Evolutionary conservation across 2,329 filamentous ascomycete species (phyloP), one percentile per base, ranked within the genome.

Genomic region (Coleophoma cylindrospora): DNA sequence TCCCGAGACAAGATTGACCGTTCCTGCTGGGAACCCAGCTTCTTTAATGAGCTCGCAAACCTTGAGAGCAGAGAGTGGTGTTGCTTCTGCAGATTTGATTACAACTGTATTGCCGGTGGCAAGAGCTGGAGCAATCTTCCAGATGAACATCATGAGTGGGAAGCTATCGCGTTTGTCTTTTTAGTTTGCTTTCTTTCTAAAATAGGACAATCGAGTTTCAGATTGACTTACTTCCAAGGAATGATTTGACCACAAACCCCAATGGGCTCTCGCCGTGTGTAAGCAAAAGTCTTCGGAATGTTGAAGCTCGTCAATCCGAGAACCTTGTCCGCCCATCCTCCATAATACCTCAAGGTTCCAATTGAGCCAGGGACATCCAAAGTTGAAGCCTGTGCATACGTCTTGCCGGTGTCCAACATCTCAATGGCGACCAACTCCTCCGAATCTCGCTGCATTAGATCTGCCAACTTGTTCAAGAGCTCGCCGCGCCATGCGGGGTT

Each of bases 231-330:
- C 37, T 40, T 40, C 37, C 37, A 40, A 8, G 37, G 37, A 4
- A 40, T 87, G 55, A 90, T 89, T 66, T 74, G 74, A 12, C 77
- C 86, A 56, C 85, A 86, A 0, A 91, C 87, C 12, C 48, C 48
- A 17, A 52, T 36, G 10, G 49, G 46, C 37, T 41, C 22, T 14
- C 44, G 34, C 4, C 13, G 14, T 17, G 49, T 43, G 37, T 49
- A 45, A 2, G 34, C 49, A 13, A 51, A 44, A n/a, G n/a, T 50
- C 15, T 44, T 11, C n/a, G 13, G 38, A 14, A 15, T 45, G 10
- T 38, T 52, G 14, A n/a, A n/a, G 12, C 44, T 44, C 8, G 50
- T 52, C 32, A 50, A 40, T 4, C 51, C 51, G 22, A 37, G 21
- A 13, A 45, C 45, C 32, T 54, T 54, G 33, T 54, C 51, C 15